Evolutionary conservation across 768 basidiomycete species (phyloP).

Genomic region (Kwoniella botswanensis): DNA sequence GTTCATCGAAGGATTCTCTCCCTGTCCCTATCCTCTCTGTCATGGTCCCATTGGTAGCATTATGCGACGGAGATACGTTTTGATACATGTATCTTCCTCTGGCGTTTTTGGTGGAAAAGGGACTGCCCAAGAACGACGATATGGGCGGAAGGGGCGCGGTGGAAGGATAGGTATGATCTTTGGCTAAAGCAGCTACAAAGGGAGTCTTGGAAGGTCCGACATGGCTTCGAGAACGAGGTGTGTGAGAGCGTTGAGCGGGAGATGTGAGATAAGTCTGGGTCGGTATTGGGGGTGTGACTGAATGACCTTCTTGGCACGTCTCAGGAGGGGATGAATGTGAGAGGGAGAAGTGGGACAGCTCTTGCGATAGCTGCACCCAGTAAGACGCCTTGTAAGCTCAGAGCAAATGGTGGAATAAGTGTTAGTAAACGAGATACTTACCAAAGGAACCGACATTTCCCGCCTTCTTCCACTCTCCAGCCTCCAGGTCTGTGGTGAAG

Average conservation of each 20-base stretch:
- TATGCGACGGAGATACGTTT: slow-evolving; percentile 17
- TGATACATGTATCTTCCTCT: slow-evolving; percentile 34
- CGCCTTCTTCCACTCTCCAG: slow-evolving; percentile 30
- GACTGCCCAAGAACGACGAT: slow-evolving; percentile 48
- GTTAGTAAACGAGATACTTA: slow-evolving; percentile 24
- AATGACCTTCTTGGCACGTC: neutral
- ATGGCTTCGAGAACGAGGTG: slow-evolving; percentile 17
- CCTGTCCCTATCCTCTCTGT: slow-evolving; percentile 15
- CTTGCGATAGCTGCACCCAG: slow-evolving; percentile 35
- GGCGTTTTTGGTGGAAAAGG: slow-evolving; percentile 39
- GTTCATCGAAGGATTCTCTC: slow-evolving; percentile 18
- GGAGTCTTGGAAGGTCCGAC: slow-evolving; percentile 15
- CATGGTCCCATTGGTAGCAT: slow-evolving; percentile 9
- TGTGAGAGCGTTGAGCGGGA: slow-evolving; percentile 8
- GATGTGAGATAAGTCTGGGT: slow-evolving; percentile 4
- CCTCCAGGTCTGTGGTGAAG: slow-evolving; percentile 15
- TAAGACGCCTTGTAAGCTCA: too few species aligned
- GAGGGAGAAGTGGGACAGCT: slow-evolving; percentile 48
- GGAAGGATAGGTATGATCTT: slow-evolving; percentile 36
- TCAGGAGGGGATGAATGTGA: slow-evolving; percentile 29
- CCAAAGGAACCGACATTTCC: slow-evolving; percentile 50
- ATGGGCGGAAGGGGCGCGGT: slow-evolving; percentile 47
- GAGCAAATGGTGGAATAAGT: neutral
- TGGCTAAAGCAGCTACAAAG: slow-evolving; percentile 4
- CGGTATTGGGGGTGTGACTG: neutral